Evolutionary conservation across 192 early-diverging fungal genomes (phyloP).

Genomic region (Kickxella alabastrina): DNA sequence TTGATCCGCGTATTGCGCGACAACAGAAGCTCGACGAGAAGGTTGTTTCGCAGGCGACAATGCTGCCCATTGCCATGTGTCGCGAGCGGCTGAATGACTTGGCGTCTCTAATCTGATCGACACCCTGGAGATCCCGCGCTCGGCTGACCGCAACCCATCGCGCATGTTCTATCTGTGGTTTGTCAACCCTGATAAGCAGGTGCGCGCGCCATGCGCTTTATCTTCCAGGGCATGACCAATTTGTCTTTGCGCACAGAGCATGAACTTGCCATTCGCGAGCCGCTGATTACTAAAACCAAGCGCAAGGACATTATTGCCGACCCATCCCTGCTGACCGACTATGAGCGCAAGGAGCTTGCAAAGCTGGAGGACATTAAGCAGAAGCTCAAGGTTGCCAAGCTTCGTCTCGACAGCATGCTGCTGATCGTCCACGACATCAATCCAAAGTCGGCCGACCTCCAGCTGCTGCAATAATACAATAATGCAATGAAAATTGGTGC

Average conservation of each 20-base stretch:
- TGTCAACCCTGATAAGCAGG: constrained; percentile 53
- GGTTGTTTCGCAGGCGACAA: constrained; percentile 57
- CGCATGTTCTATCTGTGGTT: constrained; percentile 72
- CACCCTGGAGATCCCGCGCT: constrained; percentile 66
- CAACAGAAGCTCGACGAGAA: constrained; percentile 77
- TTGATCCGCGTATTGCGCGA: constrained; percentile 64
- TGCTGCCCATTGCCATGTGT: constrained; percentile 62
- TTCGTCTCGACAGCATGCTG: constrained; percentile 46
- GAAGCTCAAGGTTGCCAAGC: constrained; percentile 45
- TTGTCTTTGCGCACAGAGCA: constrained; percentile 52
- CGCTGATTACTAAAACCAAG: constrained; percentile 60
- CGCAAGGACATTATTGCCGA: constrained; percentile 63
- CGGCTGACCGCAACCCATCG: constrained; percentile 68
- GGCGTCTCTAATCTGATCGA: constrained; percentile 48
- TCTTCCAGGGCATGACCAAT: constrained; percentile 59
- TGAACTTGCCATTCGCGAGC: constrained; percentile 47
- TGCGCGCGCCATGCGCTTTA: constrained; percentile 49
- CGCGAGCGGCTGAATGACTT: constrained; percentile 62
- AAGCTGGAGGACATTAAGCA: constrained; percentile 43
- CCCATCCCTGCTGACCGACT: constrained; percentile 47
- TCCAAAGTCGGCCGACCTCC: constrained; percentile 5
- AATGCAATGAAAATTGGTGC: neutral
- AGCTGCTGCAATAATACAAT: constrained; percentile 6
- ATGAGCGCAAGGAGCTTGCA: constrained; percentile 52
- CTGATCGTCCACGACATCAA: constrained; percentile 40